Conservation (phyloP, 306 rosid species). For the Sicyos edulis region DNA sequence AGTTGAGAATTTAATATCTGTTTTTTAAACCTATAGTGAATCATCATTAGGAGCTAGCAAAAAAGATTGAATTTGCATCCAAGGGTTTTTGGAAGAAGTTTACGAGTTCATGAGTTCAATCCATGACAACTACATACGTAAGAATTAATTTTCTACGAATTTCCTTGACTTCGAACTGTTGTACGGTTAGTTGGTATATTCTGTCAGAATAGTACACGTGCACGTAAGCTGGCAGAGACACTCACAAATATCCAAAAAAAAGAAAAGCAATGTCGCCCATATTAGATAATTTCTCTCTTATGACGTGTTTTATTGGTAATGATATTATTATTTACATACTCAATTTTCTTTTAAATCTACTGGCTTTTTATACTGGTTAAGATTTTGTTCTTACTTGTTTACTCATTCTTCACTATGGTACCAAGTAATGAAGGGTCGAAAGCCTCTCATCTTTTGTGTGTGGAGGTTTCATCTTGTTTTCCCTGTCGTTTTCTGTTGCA, state of each 20-base stretch:
- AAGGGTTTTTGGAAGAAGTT: background rate
- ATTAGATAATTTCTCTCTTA: background rate
- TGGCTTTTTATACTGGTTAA: background rate
- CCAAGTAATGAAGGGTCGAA: background rate
- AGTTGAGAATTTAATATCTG: no score
- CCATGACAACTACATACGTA: no score
- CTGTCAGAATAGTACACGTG: no score
- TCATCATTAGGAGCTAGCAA: background rate
- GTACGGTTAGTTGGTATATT: no score
- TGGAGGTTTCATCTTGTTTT: slow-evolving; percentile 1
- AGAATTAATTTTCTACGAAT: no score
- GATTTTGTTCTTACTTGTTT: background rate
- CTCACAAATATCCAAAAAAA: no score
- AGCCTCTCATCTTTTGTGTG: background rate
- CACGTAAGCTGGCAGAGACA: no score
- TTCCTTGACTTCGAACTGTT: no score
- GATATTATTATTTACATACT: background rate
- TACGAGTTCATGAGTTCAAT: no score
- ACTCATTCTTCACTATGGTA: background rate
- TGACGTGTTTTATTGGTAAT: no score
- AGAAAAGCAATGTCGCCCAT: background rate
- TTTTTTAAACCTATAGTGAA: no score
- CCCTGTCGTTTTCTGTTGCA: slow-evolving; percentile 12
- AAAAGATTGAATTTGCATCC: background rate
- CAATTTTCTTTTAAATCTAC: background rate